Evolutionary conservation across 2,329 filamentous ascomycete species (phyloP), one percentile per base, ranked within the genome.

Genomic region (Exophiala lecanii-corni): DNA sequence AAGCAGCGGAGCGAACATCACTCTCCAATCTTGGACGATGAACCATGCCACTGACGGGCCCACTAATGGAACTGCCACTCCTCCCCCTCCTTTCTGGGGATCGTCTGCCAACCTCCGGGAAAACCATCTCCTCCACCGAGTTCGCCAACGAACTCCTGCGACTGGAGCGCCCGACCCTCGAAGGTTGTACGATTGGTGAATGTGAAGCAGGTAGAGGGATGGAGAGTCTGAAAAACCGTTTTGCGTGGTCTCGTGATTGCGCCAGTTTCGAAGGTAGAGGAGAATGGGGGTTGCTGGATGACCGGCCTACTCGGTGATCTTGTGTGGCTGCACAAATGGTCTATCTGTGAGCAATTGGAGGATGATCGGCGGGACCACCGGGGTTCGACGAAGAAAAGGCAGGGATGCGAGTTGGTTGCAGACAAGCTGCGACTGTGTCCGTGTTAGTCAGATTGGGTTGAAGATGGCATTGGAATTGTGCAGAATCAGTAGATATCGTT

Each of bases 161-260:
- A 39, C 65, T 60, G 41, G 63, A 61, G 28, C 61, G 64, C 28
- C 63, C 59, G 30, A 63, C 58, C 37, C 60, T 59, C 36, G 46
- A 57, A 45, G 56, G 61, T 48, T 44, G 50, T 4, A 38, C 34
- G 43, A 55, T 40, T 54, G 54, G 51, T 47, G 54, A 43, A 49
- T 57, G 58, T 45, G 58, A 48, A 35, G 36, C 17, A 15, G 49
- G 45, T 13, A 56, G 53, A 28, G 65, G 59, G 19, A 61, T 56
- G 35, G 61, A 61, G 47, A 70, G 54, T 57, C 66, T 65, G 55
- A 71, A 61, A 54, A 71, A 59, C 44, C 66, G 62, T 59, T 71
- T 71, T 53, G 66, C 67, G 61, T 67, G 66, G 51, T 71, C 67
- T 48, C 67, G 65, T 60, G 67, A 60, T 43, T 63, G 60, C 59